Base-by-base conservation (phyloP, 176 grass and related monocot species). In the Avena sativa region DNA sequence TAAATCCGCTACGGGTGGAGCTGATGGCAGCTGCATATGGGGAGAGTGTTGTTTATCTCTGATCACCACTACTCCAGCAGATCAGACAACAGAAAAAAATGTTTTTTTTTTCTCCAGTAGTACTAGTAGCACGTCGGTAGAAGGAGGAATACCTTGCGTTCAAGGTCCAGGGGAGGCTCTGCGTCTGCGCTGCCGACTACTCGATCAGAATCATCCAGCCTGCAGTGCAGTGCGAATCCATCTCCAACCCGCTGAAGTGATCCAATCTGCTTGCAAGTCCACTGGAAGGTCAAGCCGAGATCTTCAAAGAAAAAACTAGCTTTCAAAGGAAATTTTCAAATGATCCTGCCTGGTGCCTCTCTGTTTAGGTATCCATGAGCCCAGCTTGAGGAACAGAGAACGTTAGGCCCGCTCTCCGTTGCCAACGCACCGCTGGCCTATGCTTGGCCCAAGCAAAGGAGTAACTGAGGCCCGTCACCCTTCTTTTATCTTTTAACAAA, bases 21-120 rank as follows among this genome's bases (percentile, higher is more conserved):
- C 20, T 9, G 86, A 12, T 26, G 32, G 32, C 32, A 34, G 32
- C 71, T 61, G 43, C 85, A 81, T 84, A 70, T 12, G 12, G 20
- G 30, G 30, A 32, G 32, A 34, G 16, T 53, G 30, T 17, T 68
- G 0, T 81, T 23, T 12, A 30, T 51, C 12, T 51, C 40, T 21
- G 8, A 71, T 44, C 17, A 43, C 9, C 4, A 28, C 9, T 11
- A 11, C 7, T 48, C 12, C 13, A 32, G 12, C 15, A 2, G 11
- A 14, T 66, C 26, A 32, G 66, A 68, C 65, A 67, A 67, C 2
- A 12, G 61, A 34, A 34, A 34, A 26, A 63, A 63, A 13, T 32
- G 12, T 32, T 6, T 14, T 36, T 68, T 68, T 36, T 36, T 36
- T 0, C 28, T 67, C 64, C 64, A 67, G 28, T 67, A 1, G 62